Conservation (phyloP, 495 filamentous ascomycete genomes). For the Cercophora samala region DNA sequence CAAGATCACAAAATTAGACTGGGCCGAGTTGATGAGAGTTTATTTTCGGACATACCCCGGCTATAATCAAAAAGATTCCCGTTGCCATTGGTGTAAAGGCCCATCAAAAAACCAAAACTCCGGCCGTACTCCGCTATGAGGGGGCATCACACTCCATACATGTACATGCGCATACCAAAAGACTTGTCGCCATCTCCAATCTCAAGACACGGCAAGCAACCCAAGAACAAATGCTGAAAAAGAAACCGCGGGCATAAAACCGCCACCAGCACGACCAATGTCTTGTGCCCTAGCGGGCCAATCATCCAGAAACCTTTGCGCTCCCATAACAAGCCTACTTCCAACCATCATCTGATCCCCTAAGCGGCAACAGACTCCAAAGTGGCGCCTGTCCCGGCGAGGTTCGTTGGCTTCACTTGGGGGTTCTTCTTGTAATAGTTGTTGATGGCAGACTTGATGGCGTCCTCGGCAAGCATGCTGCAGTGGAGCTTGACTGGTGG, state of each 20-base stretch:
- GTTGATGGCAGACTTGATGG: constrained; percentile 97
- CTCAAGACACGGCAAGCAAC: not conserved
- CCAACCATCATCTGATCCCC: not conserved
- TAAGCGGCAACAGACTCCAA: constrained; percentile 28
- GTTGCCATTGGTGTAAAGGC: not conserved
- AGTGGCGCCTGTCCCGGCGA: constrained; percentile 59
- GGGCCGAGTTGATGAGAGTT: not conserved
- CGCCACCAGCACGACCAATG: not conserved
- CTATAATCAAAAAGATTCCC: not conserved
- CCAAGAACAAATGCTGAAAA: not conserved
- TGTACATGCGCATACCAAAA: not conserved
- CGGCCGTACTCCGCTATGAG: not conserved
- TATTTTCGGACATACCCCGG: not conserved
- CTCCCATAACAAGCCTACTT: not conserved
- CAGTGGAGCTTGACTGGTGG: constrained; percentile 97
- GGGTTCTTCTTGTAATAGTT: constrained; percentile 98
- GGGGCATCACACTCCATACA: not conserved
- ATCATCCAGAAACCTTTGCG: constrained; percentile 1
- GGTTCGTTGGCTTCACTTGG: constrained; percentile 64
- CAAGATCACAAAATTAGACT: not conserved
- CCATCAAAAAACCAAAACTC: not conserved
- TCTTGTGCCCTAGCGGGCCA: not conserved
- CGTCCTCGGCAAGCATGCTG: constrained; percentile 97
- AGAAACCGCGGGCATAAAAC: not conserved
- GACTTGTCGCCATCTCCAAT: not conserved